Evolutionary conservation across 1,284 basidiomycete genomes (phyloP).

Genomic region (Athelia psychrophila): DNA sequence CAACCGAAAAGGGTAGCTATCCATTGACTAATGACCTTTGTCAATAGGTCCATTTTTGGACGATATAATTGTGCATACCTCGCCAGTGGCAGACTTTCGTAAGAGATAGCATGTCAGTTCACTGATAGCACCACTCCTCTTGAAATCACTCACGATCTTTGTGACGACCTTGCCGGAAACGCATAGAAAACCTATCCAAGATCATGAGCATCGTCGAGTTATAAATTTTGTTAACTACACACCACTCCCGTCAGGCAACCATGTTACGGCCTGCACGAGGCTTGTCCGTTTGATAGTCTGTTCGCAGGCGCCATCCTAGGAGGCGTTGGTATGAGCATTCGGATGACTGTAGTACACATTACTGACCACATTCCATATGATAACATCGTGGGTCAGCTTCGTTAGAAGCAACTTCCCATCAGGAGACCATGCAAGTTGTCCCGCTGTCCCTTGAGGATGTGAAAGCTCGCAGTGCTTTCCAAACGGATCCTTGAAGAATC

Average conservation of each 20-base stretch:
- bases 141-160: conserved; percentile 37
- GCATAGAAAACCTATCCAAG: conserved; percentile 46
- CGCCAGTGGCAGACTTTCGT: no score
- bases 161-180: conserved; percentile 51
- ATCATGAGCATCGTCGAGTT: no score
- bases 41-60: conserved; percentile 42
- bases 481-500: no score
- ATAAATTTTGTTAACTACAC: no score
- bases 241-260: conserved; percentile 72
- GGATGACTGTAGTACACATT: not conserved
- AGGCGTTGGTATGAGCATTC: no score
- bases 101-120: no score
- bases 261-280: conserved; percentile 64
- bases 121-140: no score
- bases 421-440: conserved; percentile 83
- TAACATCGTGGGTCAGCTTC: conserved; percentile 66
- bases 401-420: conserved; percentile 61
- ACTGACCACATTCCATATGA: conserved; percentile 72
- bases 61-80: not conserved
- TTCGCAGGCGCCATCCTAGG: conserved; percentile 68
- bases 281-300: conserved; percentile 65
- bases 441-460: conserved; percentile 72
- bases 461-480: conserved; percentile 63
- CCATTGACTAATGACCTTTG: conserved; percentile 42
- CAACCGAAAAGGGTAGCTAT: conserved; percentile 59